A percentile compares a stretch with the other conserved stretches of the same genome.
These are phyloP conservation scores for Exophiala alcalophila DNA, from an alignment of 2,329 filamentous ascomycete species.

Conservation along the genomic window DNA sequence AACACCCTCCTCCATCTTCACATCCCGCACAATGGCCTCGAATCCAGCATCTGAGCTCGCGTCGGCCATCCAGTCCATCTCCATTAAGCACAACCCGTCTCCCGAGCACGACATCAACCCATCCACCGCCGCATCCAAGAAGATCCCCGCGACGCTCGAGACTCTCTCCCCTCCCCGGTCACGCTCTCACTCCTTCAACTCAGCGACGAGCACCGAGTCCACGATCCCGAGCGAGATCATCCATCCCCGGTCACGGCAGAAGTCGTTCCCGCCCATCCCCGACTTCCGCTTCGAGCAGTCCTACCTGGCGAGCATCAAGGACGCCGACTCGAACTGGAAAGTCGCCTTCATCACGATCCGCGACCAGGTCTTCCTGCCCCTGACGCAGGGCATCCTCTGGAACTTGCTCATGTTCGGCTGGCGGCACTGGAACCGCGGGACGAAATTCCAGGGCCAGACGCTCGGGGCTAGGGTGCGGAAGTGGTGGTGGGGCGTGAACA, in stretches of 20 bases:
- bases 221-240: conserved; percentile 50
- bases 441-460: conserved; percentile 71
- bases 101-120: conserved; percentile 74
- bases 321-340: conserved; percentile 74
- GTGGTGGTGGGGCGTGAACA: conserved; percentile 96
- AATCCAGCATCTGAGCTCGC: conserved; percentile 66
- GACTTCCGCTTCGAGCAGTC: conserved; percentile 97
- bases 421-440: conserved; percentile 81
- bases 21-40: conserved; percentile 48
- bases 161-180: conserved; percentile 25
- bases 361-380: conserved; percentile 82
- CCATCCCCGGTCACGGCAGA: conserved; percentile 37
- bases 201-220: conserved; percentile 38
- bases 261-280: conserved; percentile 65
- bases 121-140: conserved; percentile 67
- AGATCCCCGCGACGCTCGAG: conserved; percentile 54
- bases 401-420: conserved; percentile 81
- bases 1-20: not conserved
- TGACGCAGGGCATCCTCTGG: conserved; percentile 86
- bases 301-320: conserved; percentile 84
- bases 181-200: conserved; percentile 43
- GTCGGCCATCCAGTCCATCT: conserved; percentile 75
- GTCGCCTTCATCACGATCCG: conserved; percentile 79
- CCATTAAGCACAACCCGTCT: conserved; percentile 71
- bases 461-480: conserved; percentile 71